Conservation (phyloP, 2,329 filamentous ascomycete genomes). For the Torrubiellomyces zombiae region DNA sequence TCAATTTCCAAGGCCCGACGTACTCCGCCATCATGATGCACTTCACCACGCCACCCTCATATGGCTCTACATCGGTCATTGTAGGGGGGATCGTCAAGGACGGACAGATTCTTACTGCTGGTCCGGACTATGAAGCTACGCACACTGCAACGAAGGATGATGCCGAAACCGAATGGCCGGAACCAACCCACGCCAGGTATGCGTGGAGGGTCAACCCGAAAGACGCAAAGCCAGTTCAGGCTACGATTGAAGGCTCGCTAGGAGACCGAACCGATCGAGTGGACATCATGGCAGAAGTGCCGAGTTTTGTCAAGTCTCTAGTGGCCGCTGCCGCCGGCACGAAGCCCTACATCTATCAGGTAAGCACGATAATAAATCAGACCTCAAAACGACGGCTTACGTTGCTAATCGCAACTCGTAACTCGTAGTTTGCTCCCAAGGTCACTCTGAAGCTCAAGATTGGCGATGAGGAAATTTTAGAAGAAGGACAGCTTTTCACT, state of each 20-base stretch:
- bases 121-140: conserved; percentile 43
- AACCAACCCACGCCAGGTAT: conserved; percentile 60
- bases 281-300: conserved; percentile 93
- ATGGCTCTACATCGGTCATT: conserved; percentile 68
- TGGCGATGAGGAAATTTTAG: conserved; percentile 60
- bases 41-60: conserved; percentile 84
- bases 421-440: conserved; percentile 49
- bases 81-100: conserved; percentile 74
- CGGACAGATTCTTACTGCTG: conserved; percentile 61
- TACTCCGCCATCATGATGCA: conserved; percentile 92
- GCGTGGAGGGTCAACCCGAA: conserved; percentile 64
- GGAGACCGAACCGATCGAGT: conserved; percentile 57
- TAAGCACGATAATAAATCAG: conserved; percentile 23
- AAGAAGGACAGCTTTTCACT: conserved; percentile 64
- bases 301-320: conserved; percentile 87
- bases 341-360: conserved; percentile 96
- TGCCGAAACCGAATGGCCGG: conserved; percentile 70
- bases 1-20: conserved; percentile 72
- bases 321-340: conserved; percentile 78
- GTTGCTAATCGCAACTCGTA: background rate
- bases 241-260: conserved; percentile 50
- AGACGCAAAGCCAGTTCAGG: conserved; percentile 58
- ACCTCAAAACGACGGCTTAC: conserved; percentile 5
- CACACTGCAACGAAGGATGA: conserved; percentile 60
- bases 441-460: conserved; percentile 69